Evolutionary conservation across 805 yeast genomes (phyloP), one percentile per base, ranked within the genome.

Genomic region (Metschnikowia drakensbergensis): DNA sequence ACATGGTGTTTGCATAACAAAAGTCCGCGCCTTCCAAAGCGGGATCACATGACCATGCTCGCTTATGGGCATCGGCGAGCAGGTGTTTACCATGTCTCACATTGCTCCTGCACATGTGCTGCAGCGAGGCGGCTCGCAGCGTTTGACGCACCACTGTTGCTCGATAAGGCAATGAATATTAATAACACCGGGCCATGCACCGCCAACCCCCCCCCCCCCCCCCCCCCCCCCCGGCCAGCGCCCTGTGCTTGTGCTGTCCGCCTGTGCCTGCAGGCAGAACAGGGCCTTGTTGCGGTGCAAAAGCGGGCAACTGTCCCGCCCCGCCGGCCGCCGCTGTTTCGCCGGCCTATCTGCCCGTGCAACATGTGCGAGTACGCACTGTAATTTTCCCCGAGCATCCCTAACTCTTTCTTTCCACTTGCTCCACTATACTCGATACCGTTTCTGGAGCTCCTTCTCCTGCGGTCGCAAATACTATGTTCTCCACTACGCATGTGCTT

Each of bases 71-170:
- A 17, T 17, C 17, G 17, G 17, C 17, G 17, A 17, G 17, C 17
- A 17, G 17, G 17, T 17, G 31, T 29, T 29, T 29, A 29, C 10
- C 31, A 29, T 17, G 42, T 23, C 35, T 17, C 42, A n/a, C 26
- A 3, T 5, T 8, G 10, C 3, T 5, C 42, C 34, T 39, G 42
- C 42, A 39, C 33, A 22, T 13, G 3, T 5, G 6, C 27, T 8
- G 42, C 34, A 10, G 33, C 42, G 22, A 28, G 34, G 33, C 34
- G 33, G 22, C n/a, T 39, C 42, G 34, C 42, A 28, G 42, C 42
- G 26, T 39, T n/a, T 27, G 41, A 37, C 41, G 41, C 41, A 37
- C 41, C 32, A 27, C 28, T 27, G 13, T 37, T 37, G 41, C 41
- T 37, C 41, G 41, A 37, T 27, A 37, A 27, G 41, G 41, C 13